Evolutionary conservation across 257 asterid species (phyloP).

Genomic region (Eustoma russellianum): DNA sequence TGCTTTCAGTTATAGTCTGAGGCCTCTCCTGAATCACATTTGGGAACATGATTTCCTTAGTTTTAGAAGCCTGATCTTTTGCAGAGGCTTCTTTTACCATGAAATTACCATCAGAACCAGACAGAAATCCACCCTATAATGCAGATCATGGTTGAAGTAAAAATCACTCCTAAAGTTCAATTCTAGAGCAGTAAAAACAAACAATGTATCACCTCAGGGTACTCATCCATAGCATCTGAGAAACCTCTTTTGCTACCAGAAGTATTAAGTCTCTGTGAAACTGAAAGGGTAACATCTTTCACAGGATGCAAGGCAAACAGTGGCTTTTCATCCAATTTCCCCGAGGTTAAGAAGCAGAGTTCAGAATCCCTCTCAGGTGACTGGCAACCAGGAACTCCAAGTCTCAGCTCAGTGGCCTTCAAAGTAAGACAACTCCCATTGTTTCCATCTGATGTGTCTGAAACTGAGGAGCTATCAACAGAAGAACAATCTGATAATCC

Average conservation of each 20-base stretch:
- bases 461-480: slow-evolving; percentile 48
- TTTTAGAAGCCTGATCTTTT: slow-evolving; percentile 26
- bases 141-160: slow-evolving; percentile 9
- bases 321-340: slow-evolving; percentile 47
- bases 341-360: slow-evolving; percentile 20
- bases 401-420: slow-evolving; percentile 66
- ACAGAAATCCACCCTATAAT: slow-evolving; percentile 27
- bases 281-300: slow-evolving; percentile 12
- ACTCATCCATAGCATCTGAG: slow-evolving; percentile 59
- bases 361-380: slow-evolving; percentile 44
- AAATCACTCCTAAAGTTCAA: no score
- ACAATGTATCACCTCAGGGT: slow-evolving; percentile 31
- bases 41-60: slow-evolving; percentile 21
- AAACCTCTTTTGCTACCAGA: slow-evolving; percentile 69
- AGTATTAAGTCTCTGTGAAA: slow-evolving; percentile 30
- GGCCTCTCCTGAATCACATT: slow-evolving; percentile 26
- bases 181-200: neutral
- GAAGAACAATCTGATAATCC: slow-evolving; percentile 66
- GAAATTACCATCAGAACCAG: slow-evolving; percentile 21
- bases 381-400: slow-evolving; percentile 60
- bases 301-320: slow-evolving; percentile 49
- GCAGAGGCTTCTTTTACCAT: slow-evolving; percentile 18
- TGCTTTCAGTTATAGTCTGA: no score
- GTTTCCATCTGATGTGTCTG: slow-evolving; percentile 30
- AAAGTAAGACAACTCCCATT: slow-evolving; percentile 33